Evolutionary conservation across 208 protist species (phyloP).

Genomic region (Ichthyophonus hoferi): DNA sequence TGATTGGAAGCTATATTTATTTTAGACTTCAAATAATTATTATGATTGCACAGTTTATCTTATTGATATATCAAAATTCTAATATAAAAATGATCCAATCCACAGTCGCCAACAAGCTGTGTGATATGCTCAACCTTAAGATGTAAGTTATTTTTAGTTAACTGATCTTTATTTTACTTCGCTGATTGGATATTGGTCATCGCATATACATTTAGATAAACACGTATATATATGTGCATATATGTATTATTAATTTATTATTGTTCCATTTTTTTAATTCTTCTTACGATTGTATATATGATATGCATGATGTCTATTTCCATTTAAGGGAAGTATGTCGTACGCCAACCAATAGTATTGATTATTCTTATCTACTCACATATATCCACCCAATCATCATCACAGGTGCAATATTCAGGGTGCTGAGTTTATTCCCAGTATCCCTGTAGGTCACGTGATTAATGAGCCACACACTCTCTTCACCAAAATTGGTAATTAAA

Average conservation of each 20-base stretch:
- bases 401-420: background rate
- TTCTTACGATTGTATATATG: background rate
- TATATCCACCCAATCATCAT: background rate
- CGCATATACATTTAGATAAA: background rate
- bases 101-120: background rate
- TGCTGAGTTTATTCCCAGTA: background rate
- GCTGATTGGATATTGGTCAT: too few species aligned
- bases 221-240: background rate
- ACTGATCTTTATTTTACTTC: too few species aligned
- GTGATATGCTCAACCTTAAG: background rate
- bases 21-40: too few species aligned
- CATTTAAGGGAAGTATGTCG: too few species aligned
- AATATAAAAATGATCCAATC: too few species aligned
- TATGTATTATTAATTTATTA: slow-evolving; percentile 3
- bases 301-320: background rate
- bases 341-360: too few species aligned
- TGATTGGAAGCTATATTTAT: too few species aligned
- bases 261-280: background rate
- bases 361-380: background rate
- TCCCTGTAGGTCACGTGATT: background rate
- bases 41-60: too few species aligned
- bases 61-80: too few species aligned
- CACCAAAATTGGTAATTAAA: background rate
- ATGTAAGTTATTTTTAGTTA: slow-evolving; percentile 10
- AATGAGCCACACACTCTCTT: background rate